Evolutionary conservation across 306 rosid species (phyloP), one percentile per base, ranked within the genome.

Genomic region (Ormosia semicastrata): DNA sequence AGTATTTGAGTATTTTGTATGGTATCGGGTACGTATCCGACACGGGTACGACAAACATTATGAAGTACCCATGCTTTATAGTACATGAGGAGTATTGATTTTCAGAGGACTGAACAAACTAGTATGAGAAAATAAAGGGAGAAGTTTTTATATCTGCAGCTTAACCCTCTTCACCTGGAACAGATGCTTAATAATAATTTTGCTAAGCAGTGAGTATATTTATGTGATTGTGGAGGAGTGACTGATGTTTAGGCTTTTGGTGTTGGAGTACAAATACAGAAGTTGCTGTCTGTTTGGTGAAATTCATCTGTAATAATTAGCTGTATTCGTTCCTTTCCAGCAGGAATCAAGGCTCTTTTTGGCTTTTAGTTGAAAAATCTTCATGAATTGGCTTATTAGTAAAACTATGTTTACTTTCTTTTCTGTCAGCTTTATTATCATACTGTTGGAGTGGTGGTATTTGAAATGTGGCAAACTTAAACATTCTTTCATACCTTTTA

Each of bases 261-360:
- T 67, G 59, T 49, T 9, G 34, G 53, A 76, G 37, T 57, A 32
- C 18, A 75, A 76, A n/a, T 68, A 66, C 24, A 74, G 50, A 64
- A 54, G 37, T 75, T 73, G 39, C 43, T 65, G 24, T 44, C 15
- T 43, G 52, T 52, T n/a, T 2, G 15, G 41, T 41, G 63, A 71
- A 63, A 83, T 39, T 82, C 49, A 33, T n/a, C n/a, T n/a, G 17
- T n/a, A 44, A 29, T 80, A 40, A 12, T 80, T 29, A 29, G 30
- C 78, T 54, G 11, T 39, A 12, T 43, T 66, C 5, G 40, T 7
- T 4, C 43, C 36, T 58, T 74, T 49, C 66, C 13, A 34, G 32
- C 18, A 24, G 47, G 56, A 34, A 15, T 56, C 65, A 14, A 72
- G 12, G 67, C 30, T 39, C 40, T 43, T 71, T 71, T 46, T 72